phyloP scores from a whole-genome alignment of 2,329 filamentous ascomycete species.

The Fusarium cyanostomum region DNA sequence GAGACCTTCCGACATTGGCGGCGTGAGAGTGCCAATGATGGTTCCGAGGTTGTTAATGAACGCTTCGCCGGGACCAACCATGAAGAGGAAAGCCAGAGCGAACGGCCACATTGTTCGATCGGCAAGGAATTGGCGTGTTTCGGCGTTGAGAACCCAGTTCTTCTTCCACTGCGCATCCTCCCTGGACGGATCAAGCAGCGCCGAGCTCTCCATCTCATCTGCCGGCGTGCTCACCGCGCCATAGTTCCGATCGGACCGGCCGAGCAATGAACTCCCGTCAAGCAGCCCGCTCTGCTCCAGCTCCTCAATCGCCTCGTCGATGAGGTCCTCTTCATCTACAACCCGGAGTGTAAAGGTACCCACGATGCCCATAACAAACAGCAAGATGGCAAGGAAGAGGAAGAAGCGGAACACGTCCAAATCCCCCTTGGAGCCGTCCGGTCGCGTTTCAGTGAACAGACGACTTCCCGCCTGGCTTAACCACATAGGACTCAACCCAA shows the following conservation, averaged over 20 bases:
- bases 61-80: constrained; percentile 94
- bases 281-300: constrained; percentile 89
- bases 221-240: constrained; percentile 64
- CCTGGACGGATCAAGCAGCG: constrained; percentile 51
- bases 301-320: constrained; percentile 89
- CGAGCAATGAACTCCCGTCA: constrained; percentile 77
- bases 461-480: constrained; percentile 87
- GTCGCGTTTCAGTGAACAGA: constrained; percentile 74
- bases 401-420: constrained; percentile 87
- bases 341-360: constrained; percentile 80
- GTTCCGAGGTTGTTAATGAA: constrained; percentile 98
- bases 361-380: constrained; percentile 75
- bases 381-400: constrained; percentile 79
- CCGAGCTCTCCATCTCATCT: constrained; percentile 58
- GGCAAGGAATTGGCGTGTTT: constrained; percentile 83
- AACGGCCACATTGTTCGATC: constrained; percentile 98
- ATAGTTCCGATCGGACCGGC: constrained; percentile 64
- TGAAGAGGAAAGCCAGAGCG: constrained; percentile 88
- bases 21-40: constrained; percentile 85
- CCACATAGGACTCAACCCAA: constrained; percentile 96
- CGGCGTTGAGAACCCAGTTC: constrained; percentile 88
- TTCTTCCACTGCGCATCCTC: constrained; percentile 75
- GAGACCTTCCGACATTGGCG: constrained; percentile 57
- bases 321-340: constrained; percentile 85
- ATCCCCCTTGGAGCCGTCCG: constrained; percentile 70